Percentiles rank a stretch among this genome's conserved stretches.
These are phyloP conservation scores for Paracoccidioides lutzii DNA, from an alignment of 2,329 filamentous ascomycete species.

Conservation along the genomic window DNA sequence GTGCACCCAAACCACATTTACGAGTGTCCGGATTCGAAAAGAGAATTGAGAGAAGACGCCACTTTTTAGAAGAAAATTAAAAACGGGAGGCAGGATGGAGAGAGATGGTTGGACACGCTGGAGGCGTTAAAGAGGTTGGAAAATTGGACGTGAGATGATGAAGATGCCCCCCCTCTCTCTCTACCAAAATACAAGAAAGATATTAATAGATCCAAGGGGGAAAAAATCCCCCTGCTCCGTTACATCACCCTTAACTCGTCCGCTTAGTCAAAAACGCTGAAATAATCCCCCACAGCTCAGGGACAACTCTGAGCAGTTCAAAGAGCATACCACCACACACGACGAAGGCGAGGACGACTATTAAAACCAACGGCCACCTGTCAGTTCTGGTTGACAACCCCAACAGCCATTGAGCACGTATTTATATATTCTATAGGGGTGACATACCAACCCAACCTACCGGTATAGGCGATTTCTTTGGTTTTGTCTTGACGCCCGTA, in stretches of 20 bases:
- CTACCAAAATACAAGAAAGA: background rate
- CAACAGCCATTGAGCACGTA: background rate
- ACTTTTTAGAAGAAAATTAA: background rate
- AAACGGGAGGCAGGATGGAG: background rate
- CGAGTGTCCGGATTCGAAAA: background rate
- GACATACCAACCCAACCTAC: conserved; percentile 48
- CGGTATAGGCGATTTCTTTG: conserved; percentile 43
- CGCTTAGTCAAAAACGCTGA: conserved; percentile 10
- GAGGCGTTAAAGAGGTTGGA: too few species aligned
- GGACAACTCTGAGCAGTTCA: conserved; percentile 39
- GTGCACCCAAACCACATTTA: background rate
- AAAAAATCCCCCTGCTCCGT: background rate
- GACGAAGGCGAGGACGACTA: conserved; percentile 50
- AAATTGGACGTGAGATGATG: too few species aligned
- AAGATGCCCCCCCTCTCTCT: too few species aligned
- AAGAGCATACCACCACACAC: conserved; percentile 49
- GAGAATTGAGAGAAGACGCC: background rate
- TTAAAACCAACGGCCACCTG: background rate
- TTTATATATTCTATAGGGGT: background rate
- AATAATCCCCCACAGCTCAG: conserved; percentile 24
- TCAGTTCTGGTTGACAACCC: conserved; percentile 8
- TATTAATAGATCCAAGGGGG: background rate
- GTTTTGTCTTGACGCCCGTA: conserved; percentile 33
- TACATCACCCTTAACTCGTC: conserved; percentile 6
- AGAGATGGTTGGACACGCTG: background rate